These are phyloP conservation scores for Kuraishia ogatae DNA, from an alignment of 805 yeast species.

Conservation along the genomic window DNA sequence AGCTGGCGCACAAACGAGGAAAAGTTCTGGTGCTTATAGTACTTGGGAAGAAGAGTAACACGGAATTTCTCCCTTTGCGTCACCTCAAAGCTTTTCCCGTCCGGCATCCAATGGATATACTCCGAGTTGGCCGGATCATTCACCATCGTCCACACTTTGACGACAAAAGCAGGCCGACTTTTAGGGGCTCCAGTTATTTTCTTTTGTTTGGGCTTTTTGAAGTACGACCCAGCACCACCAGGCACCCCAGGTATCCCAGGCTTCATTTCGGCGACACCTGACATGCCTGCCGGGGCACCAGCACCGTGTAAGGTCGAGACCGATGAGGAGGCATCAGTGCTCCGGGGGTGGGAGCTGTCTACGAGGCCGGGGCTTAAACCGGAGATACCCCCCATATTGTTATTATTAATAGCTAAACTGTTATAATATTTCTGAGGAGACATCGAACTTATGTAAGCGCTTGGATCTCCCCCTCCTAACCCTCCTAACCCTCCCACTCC, in stretches of 20 bases:
- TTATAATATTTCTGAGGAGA: not conserved
- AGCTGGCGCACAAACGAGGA: constrained; percentile 94
- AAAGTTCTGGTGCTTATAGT: constrained; percentile 91
- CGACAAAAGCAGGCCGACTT: constrained; percentile 80
- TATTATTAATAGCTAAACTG: not conserved
- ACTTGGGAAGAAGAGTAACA: constrained; percentile 76
- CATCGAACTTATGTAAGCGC: not conserved
- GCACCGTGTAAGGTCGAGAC: too few relatives aligned
- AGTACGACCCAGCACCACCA: too few relatives aligned
- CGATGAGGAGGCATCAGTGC: not conserved
- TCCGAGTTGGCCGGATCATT: constrained; percentile 66
- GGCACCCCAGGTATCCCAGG: too few relatives aligned
- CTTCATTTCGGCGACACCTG: too few relatives aligned
- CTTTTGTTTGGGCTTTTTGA: constrained; percentile 8
- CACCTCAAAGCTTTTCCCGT: constrained; percentile 82
- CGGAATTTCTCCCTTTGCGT: constrained; percentile 79
- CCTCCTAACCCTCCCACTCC: not conserved
- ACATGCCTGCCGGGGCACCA: too few relatives aligned
- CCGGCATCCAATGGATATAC: constrained; percentile 76
- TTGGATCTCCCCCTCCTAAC: not conserved
- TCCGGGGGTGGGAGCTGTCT: not conserved
- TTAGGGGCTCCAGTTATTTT: constrained; percentile 24
- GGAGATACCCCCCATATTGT: not conserved
- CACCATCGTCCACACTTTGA: constrained; percentile 93
- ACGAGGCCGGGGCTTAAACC: not conserved